Conservation (phyloP, 2,329 filamentous ascomycete genomes). For the Talaromyces funiculosus region DNA sequence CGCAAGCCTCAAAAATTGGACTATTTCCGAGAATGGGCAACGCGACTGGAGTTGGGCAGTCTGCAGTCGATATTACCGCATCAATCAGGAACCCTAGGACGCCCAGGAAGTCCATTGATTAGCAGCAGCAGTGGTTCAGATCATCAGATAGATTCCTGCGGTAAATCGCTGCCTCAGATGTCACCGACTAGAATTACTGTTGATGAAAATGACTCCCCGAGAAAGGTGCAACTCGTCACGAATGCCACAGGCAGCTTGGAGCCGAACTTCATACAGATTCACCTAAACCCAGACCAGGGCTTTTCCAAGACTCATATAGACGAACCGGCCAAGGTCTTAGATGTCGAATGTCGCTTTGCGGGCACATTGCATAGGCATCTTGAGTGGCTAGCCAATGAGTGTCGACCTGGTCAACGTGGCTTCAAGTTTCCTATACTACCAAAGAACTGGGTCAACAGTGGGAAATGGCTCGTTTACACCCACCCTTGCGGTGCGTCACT, state of each 20-base stretch:
- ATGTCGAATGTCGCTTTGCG: conserved; percentile 34
- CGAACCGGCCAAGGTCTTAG: conserved; percentile 18
- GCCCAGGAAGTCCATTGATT: conserved; percentile 33
- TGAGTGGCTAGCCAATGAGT: conserved; percentile 34
- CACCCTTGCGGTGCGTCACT: conserved; percentile 32
- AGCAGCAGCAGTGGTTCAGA: conserved; percentile 16
- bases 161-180: not conserved
- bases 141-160: not conserved
- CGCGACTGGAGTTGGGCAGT: conserved; percentile 31
- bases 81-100: conserved; percentile 22
- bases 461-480: conserved; percentile 37
- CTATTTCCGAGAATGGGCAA: conserved; percentile 27
- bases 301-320: not conserved
- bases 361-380: conserved; percentile 33
- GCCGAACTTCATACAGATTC: not conserved
- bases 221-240: not conserved
- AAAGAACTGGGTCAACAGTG: conserved; percentile 39
- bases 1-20: not conserved
- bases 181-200: not conserved
- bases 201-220: not conserved
- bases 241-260: not conserved
- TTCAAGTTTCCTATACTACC: conserved; percentile 37
- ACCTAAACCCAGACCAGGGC: not conserved
- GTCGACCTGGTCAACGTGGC: conserved; percentile 34
- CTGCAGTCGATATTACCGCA: conserved; percentile 14